phyloP scores from a whole-genome alignment of 1,284 basidiomycete species.

The Amylostereum areolatum region DNA sequence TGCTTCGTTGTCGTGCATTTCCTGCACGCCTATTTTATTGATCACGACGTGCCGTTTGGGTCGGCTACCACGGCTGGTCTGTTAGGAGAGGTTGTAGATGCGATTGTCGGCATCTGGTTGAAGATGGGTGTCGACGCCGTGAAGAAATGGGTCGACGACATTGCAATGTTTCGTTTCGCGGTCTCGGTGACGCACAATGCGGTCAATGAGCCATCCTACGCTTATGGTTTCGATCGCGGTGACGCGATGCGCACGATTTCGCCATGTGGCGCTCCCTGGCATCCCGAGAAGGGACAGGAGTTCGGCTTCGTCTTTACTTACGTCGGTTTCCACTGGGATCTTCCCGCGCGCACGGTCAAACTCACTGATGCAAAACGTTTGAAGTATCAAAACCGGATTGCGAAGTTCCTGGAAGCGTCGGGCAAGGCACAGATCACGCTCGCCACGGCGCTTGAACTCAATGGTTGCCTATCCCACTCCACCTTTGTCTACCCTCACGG shows the following conservation, averaged over 20 bases:
- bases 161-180: conserved; percentile 19
- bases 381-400: conserved; percentile 15
- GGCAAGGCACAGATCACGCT: conserved; percentile 4
- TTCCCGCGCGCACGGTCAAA: conserved; percentile 19
- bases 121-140: conserved; percentile 12
- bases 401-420: conserved; percentile 6
- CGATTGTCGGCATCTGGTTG: conserved; percentile 23
- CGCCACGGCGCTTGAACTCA: conserved; percentile 19
- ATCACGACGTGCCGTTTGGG: conserved; percentile 26
- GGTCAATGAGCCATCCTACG: too few relatives aligned
- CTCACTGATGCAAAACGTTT: conserved; percentile 11
- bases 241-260: not conserved
- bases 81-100: conserved; percentile 26
- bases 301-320: conserved; percentile 27
- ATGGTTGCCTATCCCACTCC: conserved; percentile 29
- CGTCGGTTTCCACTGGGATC: conserved; percentile 33
- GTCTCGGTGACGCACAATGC: too few relatives aligned
- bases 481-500: conserved; percentile 26
- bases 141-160: conserved; percentile 30
- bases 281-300: not conserved
- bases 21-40: conserved; percentile 20
- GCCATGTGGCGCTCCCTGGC: not conserved
- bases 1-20: conserved; percentile 16
- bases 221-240: not conserved
- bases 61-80: conserved; percentile 20